phyloP scores from a whole-genome alignment of 225 moss, liverwort and hornwort species.

The Pseudisothecium myosuroides region DNA sequence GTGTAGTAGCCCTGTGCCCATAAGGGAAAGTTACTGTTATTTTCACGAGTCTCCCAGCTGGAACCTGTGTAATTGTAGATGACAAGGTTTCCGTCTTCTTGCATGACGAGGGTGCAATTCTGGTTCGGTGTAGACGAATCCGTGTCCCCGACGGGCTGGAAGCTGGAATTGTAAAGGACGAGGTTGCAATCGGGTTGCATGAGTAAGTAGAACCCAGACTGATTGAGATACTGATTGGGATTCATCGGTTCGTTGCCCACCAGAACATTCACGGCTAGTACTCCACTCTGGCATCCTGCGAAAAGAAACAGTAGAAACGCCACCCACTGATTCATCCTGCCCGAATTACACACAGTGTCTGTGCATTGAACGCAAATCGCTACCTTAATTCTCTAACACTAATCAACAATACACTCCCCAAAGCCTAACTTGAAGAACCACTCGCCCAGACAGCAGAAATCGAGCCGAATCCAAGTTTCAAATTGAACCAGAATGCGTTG shows the following conservation, averaged over 20 bases:
- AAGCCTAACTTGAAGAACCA: not conserved
- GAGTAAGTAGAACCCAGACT: not conserved
- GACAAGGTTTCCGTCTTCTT: not conserved
- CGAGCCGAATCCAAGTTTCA: not conserved
- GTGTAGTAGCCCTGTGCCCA: not conserved
- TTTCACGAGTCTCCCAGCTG: not conserved
- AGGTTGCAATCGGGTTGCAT: not conserved
- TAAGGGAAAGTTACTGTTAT: accelerated
- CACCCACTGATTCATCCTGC: not conserved
- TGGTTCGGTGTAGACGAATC: accelerated
- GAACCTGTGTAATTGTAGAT: not conserved
- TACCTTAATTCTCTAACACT: not conserved
- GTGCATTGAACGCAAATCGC: not conserved
- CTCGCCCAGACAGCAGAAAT: not conserved
- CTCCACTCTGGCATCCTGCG: not conserved
- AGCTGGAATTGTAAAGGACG: not conserved
- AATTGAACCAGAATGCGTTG: not conserved
- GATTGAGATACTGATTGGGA: not conserved
- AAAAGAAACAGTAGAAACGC: not conserved
- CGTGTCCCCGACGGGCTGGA: not conserved
- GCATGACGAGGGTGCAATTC: not conserved
- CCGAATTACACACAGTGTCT: not conserved
- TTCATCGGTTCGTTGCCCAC: not conserved
- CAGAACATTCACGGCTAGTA: not conserved
- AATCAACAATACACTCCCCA: not conserved